Base-by-base conservation (phyloP, 345 rosid genomes). In the Trapa bicornis region DNA sequence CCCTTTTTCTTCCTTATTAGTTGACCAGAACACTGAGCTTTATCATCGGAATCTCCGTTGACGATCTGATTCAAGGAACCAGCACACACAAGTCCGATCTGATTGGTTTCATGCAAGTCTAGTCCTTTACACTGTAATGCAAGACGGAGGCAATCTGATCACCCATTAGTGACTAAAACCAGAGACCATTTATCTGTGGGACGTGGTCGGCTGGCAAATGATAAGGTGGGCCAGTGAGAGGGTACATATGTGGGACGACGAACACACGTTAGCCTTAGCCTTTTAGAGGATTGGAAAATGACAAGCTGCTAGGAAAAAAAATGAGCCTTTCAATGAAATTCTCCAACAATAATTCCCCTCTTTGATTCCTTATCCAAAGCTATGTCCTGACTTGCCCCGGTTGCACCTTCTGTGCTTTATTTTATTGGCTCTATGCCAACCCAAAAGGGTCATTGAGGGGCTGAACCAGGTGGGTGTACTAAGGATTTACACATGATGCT, bases 191-290 rank as follows among this genome's bases (percentile, higher is more conserved):
- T 22, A 22, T 22, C 14, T 6, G 33, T 22, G 37, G 13, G 61
- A 36, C 22, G 66, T 47, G 72, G 72, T 69, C 66, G 58, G 38
- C n/a, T 37, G 35, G 72, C 63, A 67, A 53, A 67, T 67, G 48
- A 67, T 67, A 52, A 67, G 47, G 62, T 67, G 70, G 70, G 70
- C 11, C 67, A 41, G 0, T 2, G 70, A 41, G 43, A 41, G 43
- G 37, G 36, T 67, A 35, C 22, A 54, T 38, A n/a, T 16, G 38
- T 63, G 29, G 29, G 29, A 22, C 29, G 61, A 13, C 33, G 43
- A 41, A 17, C 32, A 65, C 67, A 65, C 37, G 67, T 42, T 65
- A 65, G 52, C 67, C 37, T 9, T 22, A 22, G 29, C 29, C 29
- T 22, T 22, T 29, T 10, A 32, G 16, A n/a, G 47, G 50, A 22